Conservation (phyloP, 495 filamentous ascomycete species). For the Lepraria neglecta region DNA sequence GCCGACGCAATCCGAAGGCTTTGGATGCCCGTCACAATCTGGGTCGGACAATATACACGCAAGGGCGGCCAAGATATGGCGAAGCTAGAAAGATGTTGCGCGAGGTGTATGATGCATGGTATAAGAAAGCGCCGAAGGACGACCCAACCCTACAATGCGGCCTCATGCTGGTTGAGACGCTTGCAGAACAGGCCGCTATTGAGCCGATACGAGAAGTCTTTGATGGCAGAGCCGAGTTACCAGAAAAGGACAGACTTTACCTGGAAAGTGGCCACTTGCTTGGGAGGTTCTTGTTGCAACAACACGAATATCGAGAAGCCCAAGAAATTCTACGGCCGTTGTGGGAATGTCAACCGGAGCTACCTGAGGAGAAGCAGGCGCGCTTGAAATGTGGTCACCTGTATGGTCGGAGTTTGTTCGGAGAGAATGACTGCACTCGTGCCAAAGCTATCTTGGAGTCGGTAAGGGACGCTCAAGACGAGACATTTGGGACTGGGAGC, state of each 20-base stretch:
- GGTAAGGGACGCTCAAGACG: not conserved
- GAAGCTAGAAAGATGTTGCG: not conserved
- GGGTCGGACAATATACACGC: not conserved
- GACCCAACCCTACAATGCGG: not conserved
- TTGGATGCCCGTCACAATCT: not conserved
- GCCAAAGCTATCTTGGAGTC: conserved; percentile 1
- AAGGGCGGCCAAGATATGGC: not conserved
- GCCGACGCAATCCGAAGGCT: not conserved
- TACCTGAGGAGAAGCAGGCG: not conserved
- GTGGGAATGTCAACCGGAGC: not conserved
- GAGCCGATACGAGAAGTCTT: not conserved
- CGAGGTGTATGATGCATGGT: conserved; percentile 4
- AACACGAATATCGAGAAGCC: not conserved
- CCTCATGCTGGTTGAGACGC: conserved; percentile 4
- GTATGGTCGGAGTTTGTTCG: not conserved
- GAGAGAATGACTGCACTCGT: not conserved
- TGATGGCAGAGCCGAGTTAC: not conserved
- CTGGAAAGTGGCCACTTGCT: conserved; percentile 1
- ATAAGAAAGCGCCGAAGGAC: not conserved
- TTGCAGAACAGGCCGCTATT: not conserved
- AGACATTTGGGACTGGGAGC: not conserved
- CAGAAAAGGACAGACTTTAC: not conserved
- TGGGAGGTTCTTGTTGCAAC: conserved; percentile 3
- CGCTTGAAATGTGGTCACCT: conserved; percentile 12
- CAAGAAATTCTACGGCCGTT: not conserved